phyloP scores from a whole-genome alignment of 805 yeast species.

The Starmerella cellae region DNA sequence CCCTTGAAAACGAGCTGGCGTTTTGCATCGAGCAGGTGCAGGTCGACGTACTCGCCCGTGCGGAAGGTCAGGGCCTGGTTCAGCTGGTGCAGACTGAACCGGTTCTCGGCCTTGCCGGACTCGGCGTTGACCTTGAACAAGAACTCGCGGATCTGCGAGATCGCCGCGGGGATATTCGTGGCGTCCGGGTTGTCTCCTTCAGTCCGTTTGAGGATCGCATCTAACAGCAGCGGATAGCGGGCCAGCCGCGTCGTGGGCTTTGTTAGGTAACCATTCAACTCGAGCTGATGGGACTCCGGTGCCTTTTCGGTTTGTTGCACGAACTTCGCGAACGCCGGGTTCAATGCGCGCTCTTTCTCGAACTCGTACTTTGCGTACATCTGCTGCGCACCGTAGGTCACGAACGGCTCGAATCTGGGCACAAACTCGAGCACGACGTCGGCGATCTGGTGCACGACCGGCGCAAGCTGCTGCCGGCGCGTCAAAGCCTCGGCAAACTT shows the following conservation, averaged over 20 bases:
- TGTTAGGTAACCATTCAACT: constrained; percentile 81
- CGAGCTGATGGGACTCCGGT: constrained; percentile 77
- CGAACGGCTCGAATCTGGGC: constrained; percentile 81
- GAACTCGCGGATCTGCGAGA: constrained; percentile 59
- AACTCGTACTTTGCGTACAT: constrained; percentile 90
- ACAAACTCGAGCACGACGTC: constrained; percentile 76
- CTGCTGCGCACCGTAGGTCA: constrained; percentile 85
- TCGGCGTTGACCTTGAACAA: constrained; percentile 70
- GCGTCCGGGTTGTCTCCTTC: constrained; percentile 62
- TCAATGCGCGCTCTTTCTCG: constrained; percentile 83
- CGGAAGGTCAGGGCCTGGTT: constrained; percentile 72
- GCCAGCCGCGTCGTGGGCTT: constrained; percentile 96
- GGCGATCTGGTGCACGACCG: constrained; percentile 74
- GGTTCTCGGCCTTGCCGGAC: constrained; percentile 85
- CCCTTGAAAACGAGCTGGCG: constrained; percentile 71
- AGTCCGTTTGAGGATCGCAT: constrained; percentile 72
- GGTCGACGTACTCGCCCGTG: constrained; percentile 72
- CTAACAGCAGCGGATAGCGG: constrained; percentile 72
- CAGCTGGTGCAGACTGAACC: constrained; percentile 75
- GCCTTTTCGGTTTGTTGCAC: constrained; percentile 79
- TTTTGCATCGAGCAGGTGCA: constrained; percentile 70
- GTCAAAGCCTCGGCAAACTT: constrained; percentile 81
- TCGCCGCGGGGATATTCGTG: constrained; percentile 54
- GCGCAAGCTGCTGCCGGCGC: constrained; percentile 70
- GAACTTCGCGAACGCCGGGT: constrained; percentile 83